A percentile compares a stretch with the other conserved stretches of the same genome.
Conservation (phyloP, 1,284 basidiomycete species). For the Ustilago hordei region DNA sequence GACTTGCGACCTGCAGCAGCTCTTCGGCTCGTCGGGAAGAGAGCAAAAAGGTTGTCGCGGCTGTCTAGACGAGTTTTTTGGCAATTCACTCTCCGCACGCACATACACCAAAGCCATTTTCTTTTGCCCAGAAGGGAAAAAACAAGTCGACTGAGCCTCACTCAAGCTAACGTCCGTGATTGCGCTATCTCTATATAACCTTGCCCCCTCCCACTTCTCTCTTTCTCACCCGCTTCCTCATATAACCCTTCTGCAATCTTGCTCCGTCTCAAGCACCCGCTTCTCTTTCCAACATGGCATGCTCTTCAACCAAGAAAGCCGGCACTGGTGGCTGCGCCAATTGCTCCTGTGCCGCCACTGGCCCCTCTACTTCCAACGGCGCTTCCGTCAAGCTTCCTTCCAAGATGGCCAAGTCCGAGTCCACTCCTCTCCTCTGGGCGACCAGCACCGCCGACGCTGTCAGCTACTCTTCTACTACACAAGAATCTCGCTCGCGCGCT, state of each 20-base stretch:
- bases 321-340: conserved; percentile 32
- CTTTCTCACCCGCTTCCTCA: not conserved
- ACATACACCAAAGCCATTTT: not conserved
- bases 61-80: not conserved
- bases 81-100: not conserved
- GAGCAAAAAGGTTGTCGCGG: not conserved
- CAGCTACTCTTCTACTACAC: conserved; percentile 31
- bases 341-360: conserved; percentile 35
- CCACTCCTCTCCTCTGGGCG: conserved; percentile 51
- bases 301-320: conserved; percentile 34
- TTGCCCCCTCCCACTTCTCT: not conserved
- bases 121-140: not conserved
- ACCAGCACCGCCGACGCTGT: conserved; percentile 17
- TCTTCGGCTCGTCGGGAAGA: not conserved
- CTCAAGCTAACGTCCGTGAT: not conserved
- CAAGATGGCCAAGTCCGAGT: conserved; percentile 32
- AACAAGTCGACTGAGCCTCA: not conserved
- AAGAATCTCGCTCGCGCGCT: conserved; percentile 8
- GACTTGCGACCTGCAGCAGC: not conserved
- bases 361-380: conserved; percentile 7
- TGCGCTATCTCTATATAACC: not conserved
- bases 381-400: conserved; percentile 39
- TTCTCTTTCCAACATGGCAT: conserved; percentile 26
- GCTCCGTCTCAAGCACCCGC: not conserved
- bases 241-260: not conserved